These are phyloP conservation scores for Fusarium sp. DNA, from an alignment of 2,329 filamentous ascomycete species.

Conservation along the genomic window DNA sequence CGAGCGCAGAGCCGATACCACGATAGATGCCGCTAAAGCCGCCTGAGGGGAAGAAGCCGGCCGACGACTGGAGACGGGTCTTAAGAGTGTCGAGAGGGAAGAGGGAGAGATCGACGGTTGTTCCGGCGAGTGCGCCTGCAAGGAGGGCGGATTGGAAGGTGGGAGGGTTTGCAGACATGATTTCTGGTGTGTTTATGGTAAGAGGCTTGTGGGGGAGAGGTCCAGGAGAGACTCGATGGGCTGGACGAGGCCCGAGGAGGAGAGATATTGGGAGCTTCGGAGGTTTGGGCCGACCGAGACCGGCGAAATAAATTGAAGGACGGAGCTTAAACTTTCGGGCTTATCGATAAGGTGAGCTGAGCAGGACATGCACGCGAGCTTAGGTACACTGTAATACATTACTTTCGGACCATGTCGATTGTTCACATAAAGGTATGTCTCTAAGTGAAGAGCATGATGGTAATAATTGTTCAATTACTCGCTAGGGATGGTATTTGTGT, in stretches of 20 bases:
- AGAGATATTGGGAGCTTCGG: conserved; percentile 29
- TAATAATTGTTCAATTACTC: neutral
- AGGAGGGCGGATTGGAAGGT: conserved; percentile 73
- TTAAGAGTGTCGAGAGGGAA: conserved; percentile 99
- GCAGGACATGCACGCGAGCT: neutral
- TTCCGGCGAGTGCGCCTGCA: conserved; percentile 92
- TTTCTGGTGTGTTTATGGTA: neutral
- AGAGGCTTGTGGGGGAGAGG: neutral
- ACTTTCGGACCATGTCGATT: neutral
- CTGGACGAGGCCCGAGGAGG: conserved; percentile 17
- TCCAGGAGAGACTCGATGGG: conserved; percentile 3
- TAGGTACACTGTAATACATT: conserved; percentile 38
- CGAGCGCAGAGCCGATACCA: conserved; percentile 87
- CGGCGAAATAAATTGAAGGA: conserved; percentile 42
- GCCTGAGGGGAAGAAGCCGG: conserved; percentile 83
- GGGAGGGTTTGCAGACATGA: conserved; percentile 46
- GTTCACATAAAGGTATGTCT: neutral
- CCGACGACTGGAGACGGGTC: conserved; percentile 89
- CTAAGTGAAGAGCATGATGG: neutral
- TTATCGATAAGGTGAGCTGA: conserved; percentile 47
- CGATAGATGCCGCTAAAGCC: conserved; percentile 94
- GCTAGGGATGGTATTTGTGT: too few relatives aligned
- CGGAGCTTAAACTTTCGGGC: conserved; percentile 19
- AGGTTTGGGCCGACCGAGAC: conserved; percentile 44
- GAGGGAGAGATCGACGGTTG: conserved; percentile 95